phyloP scores from a whole-genome alignment of 2,329 filamentous ascomycete species.

The Exophiala sp. region DNA sequence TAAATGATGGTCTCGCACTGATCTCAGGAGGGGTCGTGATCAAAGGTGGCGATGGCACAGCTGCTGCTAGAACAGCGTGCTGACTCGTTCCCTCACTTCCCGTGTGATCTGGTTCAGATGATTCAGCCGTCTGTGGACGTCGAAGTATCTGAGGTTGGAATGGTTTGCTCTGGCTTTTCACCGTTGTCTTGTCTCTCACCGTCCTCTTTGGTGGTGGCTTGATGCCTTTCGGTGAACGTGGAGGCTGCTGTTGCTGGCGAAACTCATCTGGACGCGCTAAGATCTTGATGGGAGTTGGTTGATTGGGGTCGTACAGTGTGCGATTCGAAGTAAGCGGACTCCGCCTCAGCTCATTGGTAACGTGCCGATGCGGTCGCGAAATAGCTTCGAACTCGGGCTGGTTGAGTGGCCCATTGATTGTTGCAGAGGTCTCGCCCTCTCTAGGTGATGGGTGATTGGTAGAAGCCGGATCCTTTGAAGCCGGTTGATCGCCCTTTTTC shows the following conservation, averaged over 20 bases:
- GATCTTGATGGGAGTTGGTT: constrained; percentile 28
- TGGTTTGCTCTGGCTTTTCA: constrained; percentile 35
- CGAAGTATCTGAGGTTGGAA: constrained; percentile 56
- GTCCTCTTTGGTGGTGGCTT: constrained; percentile 15
- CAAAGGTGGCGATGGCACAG: constrained; percentile 2
- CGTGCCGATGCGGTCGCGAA: constrained; percentile 9
- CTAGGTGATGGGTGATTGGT: constrained; percentile 11
- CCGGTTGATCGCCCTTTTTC: constrained; percentile 4
- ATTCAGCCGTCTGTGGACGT: constrained; percentile 42
- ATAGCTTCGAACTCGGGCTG: constrained; percentile 38
- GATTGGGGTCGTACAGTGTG: constrained; percentile 27
- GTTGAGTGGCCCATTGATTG: constrained; percentile 40
- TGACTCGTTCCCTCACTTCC: constrained; percentile 15
- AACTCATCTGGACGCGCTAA: constrained; percentile 26
- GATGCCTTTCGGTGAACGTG: constrained; percentile 15
- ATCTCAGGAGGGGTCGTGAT: neutral
- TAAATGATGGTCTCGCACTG: constrained; percentile 16
- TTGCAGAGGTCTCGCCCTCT: constrained; percentile 35
- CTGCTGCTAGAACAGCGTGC: neutral
- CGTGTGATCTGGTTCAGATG: constrained; percentile 13
- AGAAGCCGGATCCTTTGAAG: constrained; percentile 22
- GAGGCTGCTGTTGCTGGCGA: constrained; percentile 13
- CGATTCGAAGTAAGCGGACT: constrained; percentile 21
- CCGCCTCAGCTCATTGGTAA: constrained; percentile 19
- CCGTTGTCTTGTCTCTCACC: constrained; percentile 10